A percentile compares a stretch with the other conserved stretches of the same genome.
These are phyloP conservation scores for Fusarium gaditjirri DNA, from an alignment of 2,329 filamentous ascomycete genomes.

Conservation along the genomic window DNA sequence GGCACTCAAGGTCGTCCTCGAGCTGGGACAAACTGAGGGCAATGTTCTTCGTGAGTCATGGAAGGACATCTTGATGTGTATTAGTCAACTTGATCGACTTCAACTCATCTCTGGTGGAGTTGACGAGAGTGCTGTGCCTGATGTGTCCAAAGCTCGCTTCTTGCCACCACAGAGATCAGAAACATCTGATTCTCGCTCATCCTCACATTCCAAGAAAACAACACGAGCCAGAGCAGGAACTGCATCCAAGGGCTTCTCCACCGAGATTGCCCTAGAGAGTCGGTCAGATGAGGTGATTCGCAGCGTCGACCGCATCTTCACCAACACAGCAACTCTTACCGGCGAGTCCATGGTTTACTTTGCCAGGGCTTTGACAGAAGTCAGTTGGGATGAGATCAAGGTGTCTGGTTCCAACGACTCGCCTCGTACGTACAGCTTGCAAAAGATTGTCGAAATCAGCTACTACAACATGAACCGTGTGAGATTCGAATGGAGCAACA, in stretches of 20 bases:
- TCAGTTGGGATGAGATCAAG: constrained; percentile 99
- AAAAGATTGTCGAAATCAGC: constrained; percentile 98
- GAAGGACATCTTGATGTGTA: constrained; percentile 94
- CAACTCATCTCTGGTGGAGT: constrained; percentile 96
- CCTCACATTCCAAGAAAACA: constrained; percentile 67
- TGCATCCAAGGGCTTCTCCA: constrained; percentile 72
- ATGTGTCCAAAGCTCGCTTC: constrained; percentile 86
- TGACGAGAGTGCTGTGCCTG: constrained; percentile 90
- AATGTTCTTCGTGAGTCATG: constrained; percentile 90
- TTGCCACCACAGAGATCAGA: constrained; percentile 67
- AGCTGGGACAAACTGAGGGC: constrained; percentile 92
- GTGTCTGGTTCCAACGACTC: constrained; percentile 96
- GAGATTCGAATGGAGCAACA: constrained; percentile 96
- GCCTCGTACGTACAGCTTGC: constrained; percentile 94
- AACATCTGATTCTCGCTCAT: constrained; percentile 70
- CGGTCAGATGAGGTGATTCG: constrained; percentile 93
- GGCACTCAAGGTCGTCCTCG: constrained; percentile 88
- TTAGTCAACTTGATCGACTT: constrained; percentile 94
- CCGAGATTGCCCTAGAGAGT: constrained; percentile 90
- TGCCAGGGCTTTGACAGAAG: constrained; percentile 89
- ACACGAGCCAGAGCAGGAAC: constrained; percentile 64
- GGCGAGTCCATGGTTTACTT: constrained; percentile 97
- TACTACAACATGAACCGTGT: constrained; percentile 99
- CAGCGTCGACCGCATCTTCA: constrained; percentile 94
- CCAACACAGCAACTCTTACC: constrained; percentile 91